phyloP scores from a whole-genome alignment of 371 early-diverging fungal species.

The Furculomyces boomerangus region DNA sequence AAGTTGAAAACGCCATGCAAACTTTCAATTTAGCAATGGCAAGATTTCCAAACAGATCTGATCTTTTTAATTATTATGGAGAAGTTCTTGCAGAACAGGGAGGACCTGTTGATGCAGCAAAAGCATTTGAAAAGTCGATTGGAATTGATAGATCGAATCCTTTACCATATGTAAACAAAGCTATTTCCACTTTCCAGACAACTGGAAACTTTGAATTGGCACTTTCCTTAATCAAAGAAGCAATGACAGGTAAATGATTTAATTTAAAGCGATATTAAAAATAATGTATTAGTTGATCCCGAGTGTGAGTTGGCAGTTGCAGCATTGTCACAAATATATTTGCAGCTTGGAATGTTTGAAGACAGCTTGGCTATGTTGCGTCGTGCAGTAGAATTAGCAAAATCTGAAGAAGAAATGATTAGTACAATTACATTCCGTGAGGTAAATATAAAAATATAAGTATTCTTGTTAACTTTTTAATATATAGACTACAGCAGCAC shows the following conservation, averaged over 20 bases:
- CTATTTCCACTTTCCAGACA: slow-evolving; percentile 71
- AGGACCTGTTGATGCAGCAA: slow-evolving; percentile 68
- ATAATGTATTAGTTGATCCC: slow-evolving; percentile 43
- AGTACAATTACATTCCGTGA: slow-evolving; percentile 55
- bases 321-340: slow-evolving; percentile 71
- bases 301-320: slow-evolving; percentile 89
- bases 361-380: slow-evolving; percentile 71
- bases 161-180: slow-evolving; percentile 90
- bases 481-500: slow-evolving; percentile 22
- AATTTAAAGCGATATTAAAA: background rate
- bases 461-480: background rate
- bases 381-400: slow-evolving; percentile 62
- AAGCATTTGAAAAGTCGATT: slow-evolving; percentile 83
- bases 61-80: slow-evolving; percentile 91
- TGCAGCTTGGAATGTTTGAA: slow-evolving; percentile 69
- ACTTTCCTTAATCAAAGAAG: slow-evolving; percentile 57
- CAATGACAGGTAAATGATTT: slow-evolving; percentile 24
- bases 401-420: slow-evolving; percentile 77
- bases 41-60: slow-evolving; percentile 64
- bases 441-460: background rate
- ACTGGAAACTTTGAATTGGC: slow-evolving; percentile 53
- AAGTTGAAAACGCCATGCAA: slow-evolving; percentile 42
- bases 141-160: slow-evolving; percentile 69
- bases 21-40: slow-evolving; percentile 64
- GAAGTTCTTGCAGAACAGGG: slow-evolving; percentile 83